Evolutionary conservation across 805 yeast genomes (phyloP), one percentile per base, ranked within the genome.

Genomic region (Schizosaccharomyces lindneri): DNA sequence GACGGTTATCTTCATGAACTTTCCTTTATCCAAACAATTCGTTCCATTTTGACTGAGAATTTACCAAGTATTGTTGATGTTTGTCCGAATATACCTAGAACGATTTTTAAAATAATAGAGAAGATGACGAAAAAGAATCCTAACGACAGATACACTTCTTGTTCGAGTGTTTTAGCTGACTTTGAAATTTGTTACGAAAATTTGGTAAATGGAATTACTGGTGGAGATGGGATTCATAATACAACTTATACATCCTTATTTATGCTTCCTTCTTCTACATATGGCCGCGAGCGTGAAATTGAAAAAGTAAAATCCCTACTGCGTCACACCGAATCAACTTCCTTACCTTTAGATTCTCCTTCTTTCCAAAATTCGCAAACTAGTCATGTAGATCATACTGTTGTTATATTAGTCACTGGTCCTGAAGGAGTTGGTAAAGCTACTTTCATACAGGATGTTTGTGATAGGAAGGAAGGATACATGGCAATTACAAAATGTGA

Each of bases 91-190:
- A 41, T 65, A 3, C 67, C 67, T 7, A 43, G 62, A 1, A 55
- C 62, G 24, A 32, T 65, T n/a, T 46, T 62, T 61, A 46, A 43
- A 4, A 63, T 65, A n/a, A 61, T 65, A 32, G 63, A 62, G 46
- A 63, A 62, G 39, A 65, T 65, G 67, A 65, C 67, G 4, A 60
- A 60, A 31, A 65, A 65, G 57, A 61, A 55, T n/a, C 62, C 64
- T 3, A 29, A 60, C 11, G 59, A 55, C 17, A 63, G 67, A 19
- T 65, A 65, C 51, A 61, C 43, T 24, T 64, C 67, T 3, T 64
- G 62, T 11, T 15, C 62, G 6, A 67, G 67, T 13, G 9, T 57
- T 19, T n/a, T 57, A 5, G n/a, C 27, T 36, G 60, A 57, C 48
- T 17, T 57, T 4, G 43, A 57, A 36, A 21, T 17, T 11, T 57